phyloP scores from a whole-genome alignment of 108 stramenopile species.

The Conticribra weissflogii region DNA sequence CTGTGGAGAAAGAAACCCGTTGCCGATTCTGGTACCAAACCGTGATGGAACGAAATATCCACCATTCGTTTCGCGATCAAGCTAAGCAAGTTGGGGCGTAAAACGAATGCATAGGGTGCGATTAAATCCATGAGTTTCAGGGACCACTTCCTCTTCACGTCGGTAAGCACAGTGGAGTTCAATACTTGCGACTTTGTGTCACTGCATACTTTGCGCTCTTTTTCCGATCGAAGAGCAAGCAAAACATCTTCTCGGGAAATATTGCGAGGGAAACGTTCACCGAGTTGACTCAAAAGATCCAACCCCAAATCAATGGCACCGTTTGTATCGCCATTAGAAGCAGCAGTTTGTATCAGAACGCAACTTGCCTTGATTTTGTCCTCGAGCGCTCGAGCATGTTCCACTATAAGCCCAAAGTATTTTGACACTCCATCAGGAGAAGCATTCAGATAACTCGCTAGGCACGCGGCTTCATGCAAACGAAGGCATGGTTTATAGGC shows the following conservation, averaged over 20 bases:
- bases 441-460: neutral
- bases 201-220: neutral
- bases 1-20: neutral
- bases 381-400: neutral
- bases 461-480: conserved; percentile 2
- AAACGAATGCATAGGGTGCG: neutral
- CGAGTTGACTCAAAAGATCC: neutral
- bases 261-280: neutral
- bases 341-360: neutral
- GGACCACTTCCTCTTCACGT: neutral
- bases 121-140: neutral
- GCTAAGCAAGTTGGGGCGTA: neutral
- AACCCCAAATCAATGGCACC: neutral
- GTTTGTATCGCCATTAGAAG: neutral
- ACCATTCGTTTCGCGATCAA: neutral
- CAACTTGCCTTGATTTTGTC: neutral
- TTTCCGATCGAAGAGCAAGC: neutral
- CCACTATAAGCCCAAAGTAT: neutral
- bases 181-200: neutral
- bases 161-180: neutral
- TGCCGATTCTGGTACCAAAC: neutral
- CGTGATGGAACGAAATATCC: neutral
- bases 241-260: neutral
- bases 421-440: neutral
- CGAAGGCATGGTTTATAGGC: neutral